Base-by-base conservation (phyloP, 352 stramenopile genomes). In the Pythium coloratum region DNA sequence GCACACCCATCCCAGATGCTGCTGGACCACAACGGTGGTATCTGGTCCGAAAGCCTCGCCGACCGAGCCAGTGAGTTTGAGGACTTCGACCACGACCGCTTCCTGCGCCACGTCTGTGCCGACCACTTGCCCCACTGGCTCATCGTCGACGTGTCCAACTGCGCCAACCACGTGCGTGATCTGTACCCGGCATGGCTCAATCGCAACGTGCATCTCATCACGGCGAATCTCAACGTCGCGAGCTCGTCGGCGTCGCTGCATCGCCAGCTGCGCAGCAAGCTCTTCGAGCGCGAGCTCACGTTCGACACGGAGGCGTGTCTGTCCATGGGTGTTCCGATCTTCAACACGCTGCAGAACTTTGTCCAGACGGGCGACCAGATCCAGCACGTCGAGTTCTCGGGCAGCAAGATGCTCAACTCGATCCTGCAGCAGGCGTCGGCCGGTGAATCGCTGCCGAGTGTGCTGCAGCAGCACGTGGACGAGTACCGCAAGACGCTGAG, bases 71-170 rank as follows among this genome's bases (percentile, higher is more conserved):
- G 46, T 14, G 58, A 67, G 34, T 78, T 76, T 18, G 68, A 81
- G 34, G 24, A 65, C 13, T 92, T 92, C 55, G 77, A 96, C 56
- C 73, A 90, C 49, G 73, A 83, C 34, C 68, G 76, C 13, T 94
- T 97, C 44, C 65, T 93, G 24, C 58, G 80, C 18, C 83, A 92
- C 62, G 77, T 98, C 14, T 90, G 94, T 62, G 81, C 81, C 12
- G 81, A 96, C 53, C 92, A 98, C 66, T 78, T 96, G 61, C 88
- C 94, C 2, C 87, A 98, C 74, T 94, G 90, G 76, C 82, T 98
- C 13, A 93, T 99, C 61, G 87, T 99, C 58, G 96, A 99, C 69
- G 95, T 97, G 40, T 98, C 94, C 5, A 92, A 96, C 69, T 91
- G 93, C 53, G 76, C 78, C 2, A 66, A 82, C n/a, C 79, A 91